Base-by-base conservation (phyloP, 257 asterid genomes). In the Mitragyna speciosa region DNA sequence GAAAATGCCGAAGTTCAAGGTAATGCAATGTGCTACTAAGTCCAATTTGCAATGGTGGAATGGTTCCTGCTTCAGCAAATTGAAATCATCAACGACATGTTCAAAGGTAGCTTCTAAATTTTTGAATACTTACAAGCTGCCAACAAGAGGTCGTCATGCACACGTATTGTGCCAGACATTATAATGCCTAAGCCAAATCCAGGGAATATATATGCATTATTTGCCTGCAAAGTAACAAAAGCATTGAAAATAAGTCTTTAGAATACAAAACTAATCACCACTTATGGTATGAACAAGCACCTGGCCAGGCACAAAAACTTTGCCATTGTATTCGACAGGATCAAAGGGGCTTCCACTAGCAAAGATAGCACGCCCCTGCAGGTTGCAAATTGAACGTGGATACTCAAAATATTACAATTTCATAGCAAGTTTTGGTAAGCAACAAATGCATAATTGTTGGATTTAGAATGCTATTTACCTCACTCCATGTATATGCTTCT, bases 291-390 rank as follows among this genome's bases (percentile, higher is more conserved):
- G 79, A 82, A 77, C 49, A 31, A 81, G 74, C 73, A 94, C 98
- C 99, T 95, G 99, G 80, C 97, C 95, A 79, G 98, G 94, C 47
- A 91, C 81, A 58, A 63, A 82, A 79, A 73, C 76, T 83, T 91
- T 88, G 77, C 97, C 97, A 1, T 91, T 66, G 75, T 70, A 90
- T 72, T 94, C 96, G 19, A 96, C 90, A 6, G 97, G 88, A 72
- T 92, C 95, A 48, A 94, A 92, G 2, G 98, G 99, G 81, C 99
- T 96, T 82, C 99, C 98, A 78, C 97, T 96, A n/a, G 99, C 81
- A 52, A 91, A 96, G 77, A 94, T 85, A 39, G 92, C 94, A 72
- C 95, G 97, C 51, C 98, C 99, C 99, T 95, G 87, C 48, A 75
- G 72, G 73, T 59, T 26, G 10, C 10, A 31, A 20, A 33, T 28